phyloP scores from a whole-genome alignment of 2,329 filamentous ascomycete species.

The Cladosporium cucumerinum region DNA sequence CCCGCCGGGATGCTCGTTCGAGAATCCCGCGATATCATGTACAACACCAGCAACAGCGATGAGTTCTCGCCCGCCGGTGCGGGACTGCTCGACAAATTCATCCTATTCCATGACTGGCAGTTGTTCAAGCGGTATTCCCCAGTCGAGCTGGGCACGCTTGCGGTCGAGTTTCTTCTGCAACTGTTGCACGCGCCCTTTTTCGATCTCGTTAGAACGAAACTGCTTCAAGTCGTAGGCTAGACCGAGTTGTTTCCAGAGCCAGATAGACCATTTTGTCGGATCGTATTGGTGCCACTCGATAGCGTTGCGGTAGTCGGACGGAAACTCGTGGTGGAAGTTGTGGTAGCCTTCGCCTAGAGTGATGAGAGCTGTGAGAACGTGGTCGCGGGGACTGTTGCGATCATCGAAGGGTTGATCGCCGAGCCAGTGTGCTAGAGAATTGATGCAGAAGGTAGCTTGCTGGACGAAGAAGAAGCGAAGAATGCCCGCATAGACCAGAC shows the following conservation, averaged over 20 bases:
- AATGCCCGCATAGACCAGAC: conserved; percentile 76
- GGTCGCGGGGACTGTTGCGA: conserved; percentile 80
- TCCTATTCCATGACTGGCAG: conserved; percentile 79
- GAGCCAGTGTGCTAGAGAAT: conserved; percentile 81
- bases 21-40: conserved; percentile 74
- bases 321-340: conserved; percentile 91
- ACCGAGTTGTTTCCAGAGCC: conserved; percentile 73
- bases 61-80: conserved; percentile 68
- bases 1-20: conserved; percentile 79
- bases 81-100: conserved; percentile 68
- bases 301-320: conserved; percentile 82
- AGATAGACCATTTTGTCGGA: conserved; percentile 82
- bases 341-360: conserved; percentile 83
- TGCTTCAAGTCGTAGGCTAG: conserved; percentile 80
- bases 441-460: conserved; percentile 86
- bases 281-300: conserved; percentile 86
- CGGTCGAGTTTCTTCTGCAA: conserved; percentile 84
- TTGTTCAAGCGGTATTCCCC: conserved; percentile 76
- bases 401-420: conserved; percentile 86
- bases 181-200: conserved; percentile 81
- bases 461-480: conserved; percentile 80
- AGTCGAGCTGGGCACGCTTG: conserved; percentile 73
- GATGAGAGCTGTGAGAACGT: conserved; percentile 74
- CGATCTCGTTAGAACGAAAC: conserved; percentile 83
- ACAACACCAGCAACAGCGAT: conserved; percentile 75